phyloP scores from a whole-genome alignment of 2,329 filamentous ascomycete species.

The Xylariomycetidae sp. region DNA sequence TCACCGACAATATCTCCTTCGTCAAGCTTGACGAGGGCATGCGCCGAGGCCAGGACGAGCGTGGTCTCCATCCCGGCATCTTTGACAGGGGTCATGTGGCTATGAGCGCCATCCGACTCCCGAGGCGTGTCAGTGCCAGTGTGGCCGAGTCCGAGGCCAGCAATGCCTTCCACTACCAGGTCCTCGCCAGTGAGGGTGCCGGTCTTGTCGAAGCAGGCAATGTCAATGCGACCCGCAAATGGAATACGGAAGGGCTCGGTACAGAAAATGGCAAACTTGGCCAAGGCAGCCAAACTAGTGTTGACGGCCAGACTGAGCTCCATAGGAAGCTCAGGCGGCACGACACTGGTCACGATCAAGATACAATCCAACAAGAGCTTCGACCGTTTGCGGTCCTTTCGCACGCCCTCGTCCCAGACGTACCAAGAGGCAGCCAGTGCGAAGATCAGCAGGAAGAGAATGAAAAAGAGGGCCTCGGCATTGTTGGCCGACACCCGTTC shows the following conservation, averaged over 20 bases:
- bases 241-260: slow-evolving; percentile 98
- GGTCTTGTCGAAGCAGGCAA: slow-evolving; percentile 98
- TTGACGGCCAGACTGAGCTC: slow-evolving; percentile 96
- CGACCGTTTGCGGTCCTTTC: slow-evolving; percentile 89
- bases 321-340: slow-evolving; percentile 98
- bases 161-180: slow-evolving; percentile 93
- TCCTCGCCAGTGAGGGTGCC: slow-evolving; percentile 95
- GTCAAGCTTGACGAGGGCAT: slow-evolving; percentile 91
- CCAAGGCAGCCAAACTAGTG: slow-evolving; percentile 88
- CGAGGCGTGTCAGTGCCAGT: slow-evolving; percentile 56
- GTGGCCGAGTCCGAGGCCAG: slow-evolving; percentile 72
- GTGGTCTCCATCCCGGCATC: slow-evolving; percentile 75
- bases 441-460: slow-evolving; percentile 92
- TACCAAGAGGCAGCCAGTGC: slow-evolving; percentile 98
- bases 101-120: slow-evolving; percentile 78
- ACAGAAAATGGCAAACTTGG: slow-evolving; percentile 95
- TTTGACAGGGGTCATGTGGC: slow-evolving; percentile 64
- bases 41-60: slow-evolving; percentile 87
- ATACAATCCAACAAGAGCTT: slow-evolving; percentile 96
- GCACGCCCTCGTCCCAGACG: slow-evolving; percentile 95
- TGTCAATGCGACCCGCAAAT: slow-evolving; percentile 87
- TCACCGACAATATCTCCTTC: slow-evolving; percentile 97
- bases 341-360: slow-evolving; percentile 94
- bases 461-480: slow-evolving; percentile 91
- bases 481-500: slow-evolving; percentile 99